phyloP scores from a whole-genome alignment of 2,329 filamentous ascomycete species.

The Septoria linicola region DNA sequence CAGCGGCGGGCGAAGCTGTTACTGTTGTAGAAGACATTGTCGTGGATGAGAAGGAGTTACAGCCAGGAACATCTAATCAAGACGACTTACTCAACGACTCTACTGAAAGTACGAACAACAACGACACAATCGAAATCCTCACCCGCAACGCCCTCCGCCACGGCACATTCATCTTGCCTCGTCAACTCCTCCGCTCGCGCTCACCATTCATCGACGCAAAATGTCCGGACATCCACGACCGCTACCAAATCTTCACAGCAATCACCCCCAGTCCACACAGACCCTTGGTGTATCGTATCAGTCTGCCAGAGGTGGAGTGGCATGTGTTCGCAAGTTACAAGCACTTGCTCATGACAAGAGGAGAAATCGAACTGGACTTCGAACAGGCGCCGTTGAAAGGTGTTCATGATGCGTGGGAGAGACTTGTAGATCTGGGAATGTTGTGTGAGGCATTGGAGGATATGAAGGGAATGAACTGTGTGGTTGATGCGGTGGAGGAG shows the following conservation, averaged over 20 bases:
- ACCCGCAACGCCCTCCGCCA: not conserved
- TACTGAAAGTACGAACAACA: too few species aligned
- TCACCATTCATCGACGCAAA: not conserved
- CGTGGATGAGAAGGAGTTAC: too few species aligned
- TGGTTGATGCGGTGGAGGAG: not conserved
- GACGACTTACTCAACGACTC: too few species aligned
- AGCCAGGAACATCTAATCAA: too few species aligned
- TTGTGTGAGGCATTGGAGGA: conserved; percentile 3
- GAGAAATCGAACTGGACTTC: conserved; percentile 2
- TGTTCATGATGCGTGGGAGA: conserved; percentile 5
- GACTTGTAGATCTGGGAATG: not conserved
- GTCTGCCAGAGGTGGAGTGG: not conserved
- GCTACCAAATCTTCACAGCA: not conserved
- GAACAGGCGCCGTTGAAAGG: not conserved
- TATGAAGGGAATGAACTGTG: not conserved
- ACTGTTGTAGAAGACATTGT: too few species aligned
- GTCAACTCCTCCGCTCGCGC: not conserved
- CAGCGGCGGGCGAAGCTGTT: too few species aligned
- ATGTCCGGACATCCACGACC: not conserved
- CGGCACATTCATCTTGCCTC: not conserved
- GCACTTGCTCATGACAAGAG: not conserved
- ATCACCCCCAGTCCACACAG: not conserved
- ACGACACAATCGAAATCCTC: not conserved
- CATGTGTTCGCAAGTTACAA: conserved; percentile 1
- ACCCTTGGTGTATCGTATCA: not conserved